A percentile compares a stretch with the other conserved stretches of the same genome.
Evolutionary conservation across 1,284 basidiomycete genomes (phyloP).

Genomic region (Microbotryum violaceum): DNA sequence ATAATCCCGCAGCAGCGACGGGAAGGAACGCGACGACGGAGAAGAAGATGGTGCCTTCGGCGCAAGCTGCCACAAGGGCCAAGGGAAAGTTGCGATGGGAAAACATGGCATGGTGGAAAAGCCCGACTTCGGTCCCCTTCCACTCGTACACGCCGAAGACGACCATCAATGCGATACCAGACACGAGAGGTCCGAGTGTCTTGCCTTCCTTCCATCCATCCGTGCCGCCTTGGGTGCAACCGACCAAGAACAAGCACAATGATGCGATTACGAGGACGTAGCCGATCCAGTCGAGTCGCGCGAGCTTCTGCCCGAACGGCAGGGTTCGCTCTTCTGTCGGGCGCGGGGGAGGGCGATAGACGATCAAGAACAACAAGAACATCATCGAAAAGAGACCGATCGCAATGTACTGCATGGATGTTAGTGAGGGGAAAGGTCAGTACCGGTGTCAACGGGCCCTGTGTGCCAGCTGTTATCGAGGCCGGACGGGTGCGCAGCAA

Average conservation of each 20-base stretch:
- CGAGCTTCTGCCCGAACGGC: not conserved
- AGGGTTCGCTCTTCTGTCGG: constrained; percentile 6
- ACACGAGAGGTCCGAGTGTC: constrained; percentile 12
- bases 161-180: constrained; percentile 10
- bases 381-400: constrained; percentile 6
- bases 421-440: not conserved
- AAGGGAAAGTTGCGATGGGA: constrained; percentile 14
- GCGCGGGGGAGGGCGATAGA: constrained; percentile 14
- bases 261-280: constrained; percentile 7
- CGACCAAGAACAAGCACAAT: constrained; percentile 5
- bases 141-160: constrained; percentile 15
- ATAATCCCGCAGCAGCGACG: constrained; percentile 9
- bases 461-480: not conserved
- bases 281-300: constrained; percentile 10
- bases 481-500: too few species aligned
- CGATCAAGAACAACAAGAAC: constrained; percentile 3
- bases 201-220: constrained; percentile 9
- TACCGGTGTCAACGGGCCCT: not conserved
- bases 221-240: constrained; percentile 9
- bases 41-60: constrained; percentile 21
- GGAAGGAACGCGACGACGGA: constrained; percentile 7
- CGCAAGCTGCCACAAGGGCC: constrained; percentile 6
- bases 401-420: constrained; percentile 8
- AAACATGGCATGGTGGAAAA: constrained; percentile 19
- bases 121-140: constrained; percentile 11